Conservation (phyloP, 2,329 filamentous ascomycete genomes). For the Raffaelea arxii region DNA sequence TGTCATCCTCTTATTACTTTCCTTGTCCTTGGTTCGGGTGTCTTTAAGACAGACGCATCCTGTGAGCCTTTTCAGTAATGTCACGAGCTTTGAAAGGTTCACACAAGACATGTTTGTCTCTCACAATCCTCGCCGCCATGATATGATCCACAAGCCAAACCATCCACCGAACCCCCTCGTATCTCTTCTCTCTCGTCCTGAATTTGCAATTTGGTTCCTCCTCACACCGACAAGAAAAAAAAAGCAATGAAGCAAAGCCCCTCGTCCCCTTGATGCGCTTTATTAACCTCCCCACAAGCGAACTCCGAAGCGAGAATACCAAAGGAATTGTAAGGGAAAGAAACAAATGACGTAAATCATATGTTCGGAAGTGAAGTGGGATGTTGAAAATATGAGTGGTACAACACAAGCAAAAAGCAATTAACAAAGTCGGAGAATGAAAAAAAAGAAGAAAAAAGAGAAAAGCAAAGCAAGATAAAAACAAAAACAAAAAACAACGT, state of each 20-base stretch:
- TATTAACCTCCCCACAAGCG: slow-evolving; percentile 27
- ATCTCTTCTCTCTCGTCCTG: not conserved
- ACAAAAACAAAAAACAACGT: not conserved
- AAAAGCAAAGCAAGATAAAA: not conserved
- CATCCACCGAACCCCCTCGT: no score
- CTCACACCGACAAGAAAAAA: slow-evolving; percentile 4
- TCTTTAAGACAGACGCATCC: no score
- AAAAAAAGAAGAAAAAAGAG: not conserved
- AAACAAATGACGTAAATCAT: slow-evolving; percentile 13
- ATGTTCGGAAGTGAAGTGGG: not conserved
- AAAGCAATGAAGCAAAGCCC: slow-evolving; percentile 11
- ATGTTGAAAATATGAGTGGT: slow-evolving; percentile 7
- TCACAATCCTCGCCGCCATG: no score
- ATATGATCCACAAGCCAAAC: no score
- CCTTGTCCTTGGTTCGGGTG: no score
- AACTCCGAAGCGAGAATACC: slow-evolving; percentile 20
- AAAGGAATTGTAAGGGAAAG: slow-evolving; percentile 20
- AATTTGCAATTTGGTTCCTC: slow-evolving; percentile 12
- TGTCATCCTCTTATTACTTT: no score
- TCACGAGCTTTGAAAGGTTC: no score
- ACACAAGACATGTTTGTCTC: no score
- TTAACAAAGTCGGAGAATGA: not conserved
- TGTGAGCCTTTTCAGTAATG: no score
- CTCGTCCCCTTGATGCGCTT: slow-evolving; percentile 20
- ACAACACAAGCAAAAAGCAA: not conserved